A percentile compares a stretch with the other conserved stretches of the same genome.
phyloP scores from a whole-genome alignment of 2,329 filamentous ascomycete genomes.

The Geosmithia morbida region DNA sequence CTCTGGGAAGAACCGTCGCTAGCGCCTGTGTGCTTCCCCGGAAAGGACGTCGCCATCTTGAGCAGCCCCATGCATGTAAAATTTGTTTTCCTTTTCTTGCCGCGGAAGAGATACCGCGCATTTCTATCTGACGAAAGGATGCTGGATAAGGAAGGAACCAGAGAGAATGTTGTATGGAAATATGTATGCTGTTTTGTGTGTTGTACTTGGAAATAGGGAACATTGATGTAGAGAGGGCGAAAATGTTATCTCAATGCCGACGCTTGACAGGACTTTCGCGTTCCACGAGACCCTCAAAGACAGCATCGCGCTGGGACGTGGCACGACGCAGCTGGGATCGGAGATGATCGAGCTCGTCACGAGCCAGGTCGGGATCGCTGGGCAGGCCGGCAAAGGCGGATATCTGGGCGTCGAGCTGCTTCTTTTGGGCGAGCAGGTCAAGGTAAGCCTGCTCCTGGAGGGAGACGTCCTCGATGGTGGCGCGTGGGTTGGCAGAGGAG shows the following conservation, averaged over 20 bases:
- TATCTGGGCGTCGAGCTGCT: slow-evolving; percentile 46
- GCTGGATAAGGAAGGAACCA: too few species aligned
- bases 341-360: slow-evolving; percentile 53
- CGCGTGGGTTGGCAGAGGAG: slow-evolving; percentile 17
- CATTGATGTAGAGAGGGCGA: neutral
- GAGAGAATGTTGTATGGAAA: neutral
- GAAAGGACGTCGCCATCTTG: neutral
- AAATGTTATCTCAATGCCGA: slow-evolving; percentile 9
- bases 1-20: slow-evolving; percentile 43
- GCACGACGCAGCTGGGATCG: slow-evolving; percentile 48
- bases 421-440: slow-evolving; percentile 40
- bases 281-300: slow-evolving; percentile 62
- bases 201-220: neutral
- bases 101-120: neutral
- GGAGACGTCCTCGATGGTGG: slow-evolving; percentile 42
- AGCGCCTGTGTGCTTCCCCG: neutral
- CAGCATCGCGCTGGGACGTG: slow-evolving; percentile 49
- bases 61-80: neutral
- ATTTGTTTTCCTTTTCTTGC: neutral
- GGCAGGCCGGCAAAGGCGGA: slow-evolving; percentile 58
- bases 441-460: slow-evolving; percentile 44
- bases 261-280: slow-evolving; percentile 38
- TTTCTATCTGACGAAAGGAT: neutral
- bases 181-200: neutral
- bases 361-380: slow-evolving; percentile 53